Evolutionary conservation across 2,329 filamentous ascomycete species (phyloP).

Genomic region (Penicillium fuscoglaucum): DNA sequence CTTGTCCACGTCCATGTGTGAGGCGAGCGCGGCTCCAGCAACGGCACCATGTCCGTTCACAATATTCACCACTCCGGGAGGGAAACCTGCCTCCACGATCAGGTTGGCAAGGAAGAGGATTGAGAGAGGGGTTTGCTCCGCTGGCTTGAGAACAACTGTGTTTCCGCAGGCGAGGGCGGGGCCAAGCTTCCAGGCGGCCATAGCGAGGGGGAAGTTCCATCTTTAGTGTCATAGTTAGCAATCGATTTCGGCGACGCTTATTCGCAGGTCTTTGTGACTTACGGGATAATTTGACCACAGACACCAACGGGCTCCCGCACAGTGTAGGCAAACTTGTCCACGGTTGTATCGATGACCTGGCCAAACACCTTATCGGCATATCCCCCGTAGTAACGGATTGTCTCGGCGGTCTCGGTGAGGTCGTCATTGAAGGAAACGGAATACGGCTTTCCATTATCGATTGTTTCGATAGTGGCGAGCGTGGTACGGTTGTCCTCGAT

Average conservation of each 20-base stretch:
- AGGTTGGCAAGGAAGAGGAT: constrained; percentile 37
- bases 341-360: constrained; percentile 72
- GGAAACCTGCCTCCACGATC: constrained; percentile 38
- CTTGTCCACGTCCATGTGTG: constrained; percentile 37
- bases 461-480: constrained; percentile 65
- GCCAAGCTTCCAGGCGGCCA: constrained; percentile 57
- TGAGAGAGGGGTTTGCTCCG: constrained; percentile 38
- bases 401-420: constrained; percentile 26
- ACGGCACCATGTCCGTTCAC: constrained; percentile 36
- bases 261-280: constrained; percentile 68
- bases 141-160: constrained; percentile 37
- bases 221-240: background rate
- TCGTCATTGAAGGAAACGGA: constrained; percentile 26
- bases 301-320: constrained; percentile 72
- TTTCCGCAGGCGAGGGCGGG: constrained; percentile 39
- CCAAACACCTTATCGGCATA: constrained; percentile 87
- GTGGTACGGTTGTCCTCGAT: constrained; percentile 61
- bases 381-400: constrained; percentile 60
- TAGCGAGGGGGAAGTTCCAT: constrained; percentile 59
- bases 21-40: constrained; percentile 33
- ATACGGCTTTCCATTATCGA: constrained; percentile 68
- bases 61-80: constrained; percentile 38
- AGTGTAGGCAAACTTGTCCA: constrained; percentile 78
- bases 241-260: constrained; percentile 26
- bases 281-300: constrained; percentile 80